Conservation (phyloP, 345 rosid species). For the Syzygium grande region DNA sequence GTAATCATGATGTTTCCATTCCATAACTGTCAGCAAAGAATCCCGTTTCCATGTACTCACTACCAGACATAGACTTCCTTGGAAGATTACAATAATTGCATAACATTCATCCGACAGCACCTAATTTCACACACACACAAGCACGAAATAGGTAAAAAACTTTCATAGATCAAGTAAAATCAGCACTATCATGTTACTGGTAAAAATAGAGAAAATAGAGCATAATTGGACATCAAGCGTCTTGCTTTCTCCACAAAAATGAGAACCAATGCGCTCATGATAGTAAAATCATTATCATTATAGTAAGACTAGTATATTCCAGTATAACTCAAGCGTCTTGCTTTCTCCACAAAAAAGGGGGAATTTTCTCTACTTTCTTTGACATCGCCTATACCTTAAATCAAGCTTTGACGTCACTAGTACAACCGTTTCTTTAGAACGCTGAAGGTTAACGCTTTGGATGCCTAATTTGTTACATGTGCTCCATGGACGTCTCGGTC, state of each 20-base stretch:
- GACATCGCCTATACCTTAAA: background rate
- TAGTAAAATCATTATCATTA: background rate
- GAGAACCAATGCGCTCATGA: background rate
- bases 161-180: background rate
- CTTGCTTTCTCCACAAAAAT: no score
- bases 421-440: background rate
- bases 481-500: background rate
- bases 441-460: background rate
- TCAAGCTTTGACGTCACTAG: background rate
- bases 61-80: background rate
- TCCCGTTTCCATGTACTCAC: background rate
- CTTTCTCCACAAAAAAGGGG: background rate
- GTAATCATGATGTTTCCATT: background rate
- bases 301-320: background rate
- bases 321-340: background rate
- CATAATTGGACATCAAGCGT: background rate
- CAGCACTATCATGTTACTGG: background rate
- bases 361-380: background rate
- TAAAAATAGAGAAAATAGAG: background rate
- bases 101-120: background rate
- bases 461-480: background rate
- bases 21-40: background rate
- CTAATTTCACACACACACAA: background rate
- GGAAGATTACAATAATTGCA: background rate
- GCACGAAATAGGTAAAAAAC: background rate